These are phyloP conservation scores for Wilhelminamyces savonicus DNA, from an alignment of 805 yeast species.

Conservation along the genomic window DNA sequence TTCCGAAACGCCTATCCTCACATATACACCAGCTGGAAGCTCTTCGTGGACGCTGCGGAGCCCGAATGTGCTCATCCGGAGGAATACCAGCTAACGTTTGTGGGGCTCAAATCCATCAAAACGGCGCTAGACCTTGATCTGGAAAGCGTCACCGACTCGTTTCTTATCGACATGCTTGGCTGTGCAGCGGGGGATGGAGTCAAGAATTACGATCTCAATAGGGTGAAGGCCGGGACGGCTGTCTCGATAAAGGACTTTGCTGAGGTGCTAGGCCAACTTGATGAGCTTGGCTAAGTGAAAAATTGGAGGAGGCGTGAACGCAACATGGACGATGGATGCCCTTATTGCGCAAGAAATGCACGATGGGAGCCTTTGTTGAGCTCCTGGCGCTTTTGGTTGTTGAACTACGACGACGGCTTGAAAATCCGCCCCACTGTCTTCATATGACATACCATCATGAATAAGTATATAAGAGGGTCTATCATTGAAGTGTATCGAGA, in stretches of 20 bases:
- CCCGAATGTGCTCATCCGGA: constrained; percentile 1
- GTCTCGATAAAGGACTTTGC: constrained; percentile 36
- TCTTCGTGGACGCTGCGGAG: constrained; percentile 21
- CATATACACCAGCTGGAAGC: constrained; percentile 27
- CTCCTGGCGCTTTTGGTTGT: no score
- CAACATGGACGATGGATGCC: no score
- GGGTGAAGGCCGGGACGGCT: constrained; percentile 17
- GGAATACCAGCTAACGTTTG: constrained; percentile 16
- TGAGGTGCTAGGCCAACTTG: constrained; percentile 33
- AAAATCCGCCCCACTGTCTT: no score
- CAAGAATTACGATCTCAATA: constrained; percentile 22
- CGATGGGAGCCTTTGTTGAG: no score
- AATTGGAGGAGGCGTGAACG: no score
- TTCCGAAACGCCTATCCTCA: constrained; percentile 23
- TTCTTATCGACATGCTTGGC: constrained; percentile 38
- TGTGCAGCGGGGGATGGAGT: constrained; percentile 22
- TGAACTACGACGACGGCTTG: no score
- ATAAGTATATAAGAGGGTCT: no score
- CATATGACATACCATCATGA: no score
- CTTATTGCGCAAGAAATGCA: constrained; percentile 3
- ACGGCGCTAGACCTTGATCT: constrained; percentile 22
- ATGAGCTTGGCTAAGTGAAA: constrained; percentile 26
- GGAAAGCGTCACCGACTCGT: constrained; percentile 16
- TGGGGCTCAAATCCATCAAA: constrained; percentile 26
- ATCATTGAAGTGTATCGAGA: no score